Conservation (phyloP, 106 monocot genomes). For the Chionographis japonica region DNA sequence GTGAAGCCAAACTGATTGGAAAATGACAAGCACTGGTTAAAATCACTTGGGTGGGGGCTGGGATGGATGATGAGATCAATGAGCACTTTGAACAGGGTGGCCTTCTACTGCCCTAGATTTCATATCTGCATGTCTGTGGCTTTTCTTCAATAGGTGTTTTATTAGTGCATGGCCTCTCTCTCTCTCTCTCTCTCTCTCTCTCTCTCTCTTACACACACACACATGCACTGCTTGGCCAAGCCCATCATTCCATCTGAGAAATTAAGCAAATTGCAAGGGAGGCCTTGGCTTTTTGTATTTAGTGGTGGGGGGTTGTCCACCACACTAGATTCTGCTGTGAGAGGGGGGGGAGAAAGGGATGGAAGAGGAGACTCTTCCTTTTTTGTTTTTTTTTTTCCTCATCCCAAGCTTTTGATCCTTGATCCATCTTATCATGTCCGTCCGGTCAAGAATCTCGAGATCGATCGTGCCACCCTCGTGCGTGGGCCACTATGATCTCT, state of each 20-base stretch:
- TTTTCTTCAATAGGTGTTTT: not conserved
- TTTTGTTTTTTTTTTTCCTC: not conserved
- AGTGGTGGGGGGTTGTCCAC: conserved; percentile 9
- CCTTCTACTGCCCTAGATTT: conserved; percentile 1
- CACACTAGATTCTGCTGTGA: conserved; percentile 4
- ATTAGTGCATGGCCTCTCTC: not conserved
- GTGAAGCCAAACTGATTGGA: not conserved
- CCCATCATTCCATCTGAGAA: conserved; percentile 11
- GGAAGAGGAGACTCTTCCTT: conserved; percentile 3
- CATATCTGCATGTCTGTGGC: not conserved
- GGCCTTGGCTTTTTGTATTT: not conserved
- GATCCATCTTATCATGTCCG: conserved; percentile 24
- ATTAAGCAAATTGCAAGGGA: not conserved
- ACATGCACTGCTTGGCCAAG: not conserved
- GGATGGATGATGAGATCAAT: conserved; percentile 9
- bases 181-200: not conserved
- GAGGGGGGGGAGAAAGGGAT: not conserved
- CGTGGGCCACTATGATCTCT: conserved; percentile 8
- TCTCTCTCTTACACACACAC: not conserved
- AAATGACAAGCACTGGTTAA: conserved; percentile 7
- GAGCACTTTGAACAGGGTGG: conserved; percentile 8
- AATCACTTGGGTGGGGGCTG: not conserved
- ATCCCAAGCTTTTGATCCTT: conserved; percentile 1
- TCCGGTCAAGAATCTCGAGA: not conserved
- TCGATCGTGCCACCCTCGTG: conserved; percentile 9